phyloP scores from a whole-genome alignment of 192 early-diverging fungal species.

The Umbelopsis isabellina region DNA sequence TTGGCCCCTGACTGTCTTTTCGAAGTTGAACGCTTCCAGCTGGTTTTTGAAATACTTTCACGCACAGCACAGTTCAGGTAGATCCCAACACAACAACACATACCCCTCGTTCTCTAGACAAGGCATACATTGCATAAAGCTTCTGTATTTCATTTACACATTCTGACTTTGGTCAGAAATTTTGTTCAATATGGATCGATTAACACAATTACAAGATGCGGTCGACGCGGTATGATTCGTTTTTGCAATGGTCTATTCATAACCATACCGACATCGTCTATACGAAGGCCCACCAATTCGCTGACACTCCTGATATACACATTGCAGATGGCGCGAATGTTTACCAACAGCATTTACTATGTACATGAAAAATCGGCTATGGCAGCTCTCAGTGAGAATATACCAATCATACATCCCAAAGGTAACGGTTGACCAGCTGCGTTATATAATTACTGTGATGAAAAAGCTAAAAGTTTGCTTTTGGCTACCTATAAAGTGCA shows the following conservation, averaged over 20 bases:
- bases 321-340: conserved; percentile 49
- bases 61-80: background rate
- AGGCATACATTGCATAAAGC: too few relatives aligned
- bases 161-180: background rate
- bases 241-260: background rate
- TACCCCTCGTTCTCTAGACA: too few relatives aligned
- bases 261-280: background rate
- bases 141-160: background rate
- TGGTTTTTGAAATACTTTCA: background rate
- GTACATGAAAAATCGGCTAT: conserved; percentile 46
- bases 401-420: conserved; percentile 49
- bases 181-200: conserved; percentile 46
- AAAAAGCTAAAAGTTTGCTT: too few relatives aligned
- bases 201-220: conserved; percentile 59
- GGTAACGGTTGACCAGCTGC: conserved; percentile 2
- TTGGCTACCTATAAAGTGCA: conserved; percentile 29
- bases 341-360: conserved; percentile 58
- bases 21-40: background rate
- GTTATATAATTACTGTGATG: background rate
- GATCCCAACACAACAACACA: background rate
- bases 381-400: conserved; percentile 41
- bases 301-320: background rate
- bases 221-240: conserved; percentile 43
- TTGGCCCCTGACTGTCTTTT: conserved; percentile 6
- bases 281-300: background rate